phyloP scores from a whole-genome alignment of 768 basidiomycete genomes.

The Collybiopsis confluens region DNA sequence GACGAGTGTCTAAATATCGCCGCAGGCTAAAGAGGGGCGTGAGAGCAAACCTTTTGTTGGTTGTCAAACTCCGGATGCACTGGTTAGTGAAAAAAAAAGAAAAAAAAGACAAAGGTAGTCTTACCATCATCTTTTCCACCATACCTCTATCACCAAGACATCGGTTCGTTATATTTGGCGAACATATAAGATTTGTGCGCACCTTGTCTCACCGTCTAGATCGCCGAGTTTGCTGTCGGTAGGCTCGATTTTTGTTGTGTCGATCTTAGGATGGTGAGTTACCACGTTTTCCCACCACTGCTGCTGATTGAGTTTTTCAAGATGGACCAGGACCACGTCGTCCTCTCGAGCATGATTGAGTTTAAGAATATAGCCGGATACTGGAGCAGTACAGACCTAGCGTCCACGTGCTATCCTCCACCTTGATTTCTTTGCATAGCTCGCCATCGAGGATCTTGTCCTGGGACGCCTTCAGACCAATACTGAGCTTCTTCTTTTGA shows the following conservation, averaged over 20 bases:
- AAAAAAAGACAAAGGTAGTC: conserved; percentile 20
- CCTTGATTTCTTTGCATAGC: conserved; percentile 88
- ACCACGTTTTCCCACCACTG: conserved; percentile 99
- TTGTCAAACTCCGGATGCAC: conserved; percentile 53
- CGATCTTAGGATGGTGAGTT: conserved; percentile 93
- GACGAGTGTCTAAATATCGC: conserved; percentile 6
- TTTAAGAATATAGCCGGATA: background rate
- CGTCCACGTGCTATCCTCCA: conserved; percentile 98
- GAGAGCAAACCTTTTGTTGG: conserved; percentile 57
- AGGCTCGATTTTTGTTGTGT: conserved; percentile 93
- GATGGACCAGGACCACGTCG: conserved; percentile 69
- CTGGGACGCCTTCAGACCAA: conserved; percentile 74
- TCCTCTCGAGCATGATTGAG: conserved; percentile 52
- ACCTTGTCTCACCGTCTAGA: conserved; percentile 93
- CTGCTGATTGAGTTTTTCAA: conserved; percentile 84
- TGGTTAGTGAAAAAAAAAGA: background rate
- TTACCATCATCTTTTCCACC: conserved; percentile 99
- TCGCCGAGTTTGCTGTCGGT: conserved; percentile 95
- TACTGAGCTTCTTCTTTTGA: conserved; percentile 76
- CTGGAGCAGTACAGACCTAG: conserved; percentile 51
- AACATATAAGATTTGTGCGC: conserved; percentile 10
- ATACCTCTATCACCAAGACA: conserved; percentile 65
- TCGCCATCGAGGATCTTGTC: conserved; percentile 87
- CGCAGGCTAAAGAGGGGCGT: background rate
- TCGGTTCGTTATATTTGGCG: conserved; percentile 1